Base-by-base conservation (phyloP, 306 rosid genomes). In the Calophaca sinica region DNA sequence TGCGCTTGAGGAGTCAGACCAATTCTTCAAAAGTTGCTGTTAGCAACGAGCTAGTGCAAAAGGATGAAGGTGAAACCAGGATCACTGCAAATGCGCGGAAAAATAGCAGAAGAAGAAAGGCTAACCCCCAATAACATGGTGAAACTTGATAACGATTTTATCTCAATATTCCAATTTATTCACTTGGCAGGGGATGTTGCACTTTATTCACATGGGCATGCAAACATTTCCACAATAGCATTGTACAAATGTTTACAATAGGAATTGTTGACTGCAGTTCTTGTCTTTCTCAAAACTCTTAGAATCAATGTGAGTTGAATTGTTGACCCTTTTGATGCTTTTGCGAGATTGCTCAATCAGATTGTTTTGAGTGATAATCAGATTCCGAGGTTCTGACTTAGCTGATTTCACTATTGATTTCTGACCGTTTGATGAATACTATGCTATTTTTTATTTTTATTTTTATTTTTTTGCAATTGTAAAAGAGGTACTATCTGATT, bases 271-370 rank as follows among this genome's bases (percentile, higher is more conserved):
- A n/a, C n/a, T n/a, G n/a, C n/a, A n/a, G n/a, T n/a, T n/a, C n/a
- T n/a, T n/a, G n/a, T n/a, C n/a, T n/a, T n/a, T n/a, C n/a, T n/a
- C n/a, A n/a, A n/a, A n/a, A n/a, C n/a, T n/a, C n/a, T n/a, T n/a
- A n/a, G n/a, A n/a, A n/a, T n/a, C n/a, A n/a, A n/a, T n/a, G n/a
- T n/a, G n/a, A n/a, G n/a, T n/a, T n/a, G n/a, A n/a, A n/a, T n/a
- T n/a, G n/a, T n/a, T n/a, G 29, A 75, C 79, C 81, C 81, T 45
- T 86, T 82, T 76, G 64, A 69, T 74, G 72, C 42, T 68, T 80
- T 63, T 62, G 76, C 2, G 12, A 51, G 82, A 65, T 75, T 74
- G 51, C 59, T 81, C 26, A 48, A 13, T 57, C 46, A 49, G 64
- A 33, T 35, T 79, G 42, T 79, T 80, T 53, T 64, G 51, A 72